These are phyloP conservation scores for Penicillium vulpinum DNA, from an alignment of 2,329 filamentous ascomycete species.

Conservation along the genomic window DNA sequence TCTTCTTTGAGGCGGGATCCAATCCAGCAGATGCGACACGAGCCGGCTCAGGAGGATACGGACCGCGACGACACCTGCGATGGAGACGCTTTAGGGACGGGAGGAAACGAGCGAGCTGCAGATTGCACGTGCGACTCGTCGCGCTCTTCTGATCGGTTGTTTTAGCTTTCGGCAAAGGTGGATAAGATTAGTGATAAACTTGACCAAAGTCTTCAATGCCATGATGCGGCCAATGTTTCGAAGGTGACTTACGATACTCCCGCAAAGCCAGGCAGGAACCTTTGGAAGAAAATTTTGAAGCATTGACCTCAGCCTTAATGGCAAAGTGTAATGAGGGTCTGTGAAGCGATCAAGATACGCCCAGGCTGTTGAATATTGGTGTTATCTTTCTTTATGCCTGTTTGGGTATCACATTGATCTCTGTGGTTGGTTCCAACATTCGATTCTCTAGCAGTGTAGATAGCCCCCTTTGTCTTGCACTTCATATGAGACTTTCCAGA, in stretches of 20 bases:
- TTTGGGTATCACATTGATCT: too few relatives aligned
- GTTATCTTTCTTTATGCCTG: background rate
- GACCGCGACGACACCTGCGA: background rate
- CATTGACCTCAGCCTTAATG: background rate
- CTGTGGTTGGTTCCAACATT: too few relatives aligned
- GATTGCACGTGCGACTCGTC: background rate
- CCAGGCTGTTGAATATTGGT: background rate
- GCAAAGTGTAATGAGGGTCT: background rate
- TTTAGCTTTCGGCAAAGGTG: background rate
- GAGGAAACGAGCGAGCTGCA: too few relatives aligned
- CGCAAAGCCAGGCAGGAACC: background rate
- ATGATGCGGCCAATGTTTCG: background rate
- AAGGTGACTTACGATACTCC: background rate
- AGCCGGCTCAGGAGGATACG: background rate
- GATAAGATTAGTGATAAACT: background rate
- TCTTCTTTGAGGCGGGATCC: background rate
- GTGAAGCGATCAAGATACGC: background rate
- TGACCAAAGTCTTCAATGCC: background rate
- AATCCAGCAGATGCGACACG: background rate
- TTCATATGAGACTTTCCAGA: too few relatives aligned
- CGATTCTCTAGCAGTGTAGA: too few relatives aligned
- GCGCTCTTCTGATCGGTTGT: background rate
- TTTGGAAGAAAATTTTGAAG: constrained; percentile 2
- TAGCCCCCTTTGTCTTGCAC: too few relatives aligned
- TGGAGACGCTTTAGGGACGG: too few relatives aligned